These are phyloP conservation scores for Meira miltonrushii DNA, from an alignment of 1,284 basidiomycete species.

Conservation along the genomic window DNA sequence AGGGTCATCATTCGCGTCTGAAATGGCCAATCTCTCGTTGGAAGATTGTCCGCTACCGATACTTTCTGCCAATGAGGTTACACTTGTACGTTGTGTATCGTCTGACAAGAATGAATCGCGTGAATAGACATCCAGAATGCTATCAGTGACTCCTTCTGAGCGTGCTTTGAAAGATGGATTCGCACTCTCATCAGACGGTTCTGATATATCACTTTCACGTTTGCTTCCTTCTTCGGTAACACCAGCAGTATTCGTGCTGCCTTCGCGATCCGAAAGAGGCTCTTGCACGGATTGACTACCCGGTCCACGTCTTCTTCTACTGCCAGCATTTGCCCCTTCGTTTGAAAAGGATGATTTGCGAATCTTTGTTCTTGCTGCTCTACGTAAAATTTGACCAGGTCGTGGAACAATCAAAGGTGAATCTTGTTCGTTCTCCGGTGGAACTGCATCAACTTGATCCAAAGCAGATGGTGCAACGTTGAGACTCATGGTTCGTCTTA, in stretches of 20 bases:
- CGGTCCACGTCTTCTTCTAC: constrained; percentile 53
- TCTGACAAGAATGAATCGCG: constrained; percentile 41
- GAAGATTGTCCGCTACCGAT: background rate
- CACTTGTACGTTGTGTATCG: constrained; percentile 32
- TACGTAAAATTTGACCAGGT: constrained; percentile 80
- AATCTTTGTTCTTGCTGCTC: constrained; percentile 89
- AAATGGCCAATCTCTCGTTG: background rate
- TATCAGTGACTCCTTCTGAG: constrained; percentile 39
- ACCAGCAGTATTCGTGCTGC: constrained; percentile 5
- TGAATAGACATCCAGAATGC: constrained; percentile 39
- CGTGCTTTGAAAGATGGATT: constrained; percentile 16
- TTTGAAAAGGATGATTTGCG: constrained; percentile 75
- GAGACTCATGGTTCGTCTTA: constrained; percentile 80
- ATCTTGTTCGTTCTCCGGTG: constrained; percentile 64
- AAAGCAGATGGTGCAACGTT: constrained; percentile 49
- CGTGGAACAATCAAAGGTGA: constrained; percentile 80
- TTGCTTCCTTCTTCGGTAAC: background rate
- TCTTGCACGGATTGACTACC: background rate
- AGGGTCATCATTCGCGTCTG: constrained; percentile 15
- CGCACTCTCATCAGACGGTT: constrained; percentile 14
- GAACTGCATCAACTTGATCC: constrained; percentile 21
- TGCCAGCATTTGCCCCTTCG: constrained; percentile 61
- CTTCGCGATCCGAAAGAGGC: background rate
- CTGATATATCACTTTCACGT: constrained; percentile 7
- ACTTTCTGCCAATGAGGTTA: constrained; percentile 30